A percentile compares a stretch with the other conserved stretches of the same genome.
Conservation (phyloP, 768 basidiomycete species). For the Suillus subalutaceus region DNA sequence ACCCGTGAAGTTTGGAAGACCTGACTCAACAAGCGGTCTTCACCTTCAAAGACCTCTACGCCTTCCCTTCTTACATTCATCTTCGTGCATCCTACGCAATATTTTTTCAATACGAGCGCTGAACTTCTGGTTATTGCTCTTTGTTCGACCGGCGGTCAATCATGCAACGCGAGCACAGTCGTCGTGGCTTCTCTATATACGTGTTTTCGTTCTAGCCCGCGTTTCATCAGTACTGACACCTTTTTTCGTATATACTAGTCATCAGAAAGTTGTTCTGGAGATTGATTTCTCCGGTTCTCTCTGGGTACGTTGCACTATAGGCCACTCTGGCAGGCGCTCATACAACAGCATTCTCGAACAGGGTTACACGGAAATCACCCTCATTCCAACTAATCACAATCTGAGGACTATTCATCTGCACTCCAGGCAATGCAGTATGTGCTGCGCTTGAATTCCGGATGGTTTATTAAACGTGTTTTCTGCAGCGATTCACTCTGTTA, state of each 20-base stretch:
- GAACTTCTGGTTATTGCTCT: constrained; percentile 6
- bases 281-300: constrained; percentile 89
- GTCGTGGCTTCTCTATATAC: constrained; percentile 91
- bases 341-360: constrained; percentile 33
- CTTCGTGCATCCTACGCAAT: not conserved
- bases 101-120: not conserved
- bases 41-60: constrained; percentile 9
- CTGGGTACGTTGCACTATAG: constrained; percentile 58
- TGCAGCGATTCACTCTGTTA: constrained; percentile 72
- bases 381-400: constrained; percentile 78
- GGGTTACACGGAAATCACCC: constrained; percentile 94
- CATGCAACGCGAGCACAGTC: constrained; percentile 76
- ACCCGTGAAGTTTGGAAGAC: constrained; percentile 18
- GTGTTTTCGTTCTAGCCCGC: constrained; percentile 44
- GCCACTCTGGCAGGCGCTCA: constrained; percentile 23
- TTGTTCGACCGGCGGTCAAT: constrained; percentile 24
- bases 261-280: constrained; percentile 95
- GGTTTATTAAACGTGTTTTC: constrained; percentile 25
- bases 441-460: constrained; percentile 17
- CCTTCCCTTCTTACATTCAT: constrained; percentile 5
- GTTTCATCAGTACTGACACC: constrained; percentile 46
- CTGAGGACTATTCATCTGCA: constrained; percentile 87
- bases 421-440: constrained; percentile 84
- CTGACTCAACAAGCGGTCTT: constrained; percentile 12
- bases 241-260: constrained; percentile 72